Evolutionary conservation across 371 early-diverging fungal species (phyloP).

Genomic region (Apophysomyces variabilis): DNA sequence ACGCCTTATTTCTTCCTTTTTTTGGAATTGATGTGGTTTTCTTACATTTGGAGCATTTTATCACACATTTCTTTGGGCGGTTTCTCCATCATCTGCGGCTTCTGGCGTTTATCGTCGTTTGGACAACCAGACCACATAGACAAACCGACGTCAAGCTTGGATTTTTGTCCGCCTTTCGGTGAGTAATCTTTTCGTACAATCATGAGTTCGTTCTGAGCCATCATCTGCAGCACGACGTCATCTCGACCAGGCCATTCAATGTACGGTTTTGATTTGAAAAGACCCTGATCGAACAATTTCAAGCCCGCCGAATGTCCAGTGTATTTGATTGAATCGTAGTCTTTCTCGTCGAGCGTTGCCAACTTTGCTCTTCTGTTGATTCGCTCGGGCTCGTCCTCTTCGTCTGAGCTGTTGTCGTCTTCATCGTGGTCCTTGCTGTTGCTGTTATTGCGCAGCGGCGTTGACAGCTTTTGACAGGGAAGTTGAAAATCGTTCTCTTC

Average conservation of each 20-base stretch:
- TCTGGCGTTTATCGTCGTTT: slow-evolving; percentile 15
- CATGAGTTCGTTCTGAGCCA: slow-evolving; percentile 37
- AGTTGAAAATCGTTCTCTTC: slow-evolving; percentile 29
- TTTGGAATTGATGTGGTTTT: slow-evolving; percentile 2
- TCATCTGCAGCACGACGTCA: slow-evolving; percentile 30
- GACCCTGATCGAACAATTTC: slow-evolving; percentile 23
- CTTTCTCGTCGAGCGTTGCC: neutral
- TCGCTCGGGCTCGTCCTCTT: slow-evolving; percentile 10
- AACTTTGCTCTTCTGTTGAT: slow-evolving; percentile 3
- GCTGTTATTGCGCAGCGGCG: neutral
- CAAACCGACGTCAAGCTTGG: slow-evolving; percentile 29
- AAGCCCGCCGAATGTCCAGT: slow-evolving; percentile 39
- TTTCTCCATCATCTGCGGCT: neutral
- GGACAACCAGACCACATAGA: slow-evolving; percentile 27
- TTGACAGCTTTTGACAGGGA: neutral
- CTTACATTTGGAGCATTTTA: slow-evolving; percentile 34
- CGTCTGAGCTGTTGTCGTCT: slow-evolving; percentile 4
- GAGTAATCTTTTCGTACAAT: slow-evolving; percentile 26
- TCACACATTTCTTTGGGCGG: slow-evolving; percentile 22
- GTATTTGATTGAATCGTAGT: slow-evolving; percentile 40
- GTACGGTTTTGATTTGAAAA: slow-evolving; percentile 31
- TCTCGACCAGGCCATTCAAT: slow-evolving; percentile 35
- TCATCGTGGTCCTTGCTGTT: slow-evolving; percentile 7
- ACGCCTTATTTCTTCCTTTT: slow-evolving; percentile 3
- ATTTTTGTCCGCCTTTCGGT: slow-evolving; percentile 17